Conservation (phyloP, 306 rosid genomes). For the Lagenaria siceraria region DNA sequence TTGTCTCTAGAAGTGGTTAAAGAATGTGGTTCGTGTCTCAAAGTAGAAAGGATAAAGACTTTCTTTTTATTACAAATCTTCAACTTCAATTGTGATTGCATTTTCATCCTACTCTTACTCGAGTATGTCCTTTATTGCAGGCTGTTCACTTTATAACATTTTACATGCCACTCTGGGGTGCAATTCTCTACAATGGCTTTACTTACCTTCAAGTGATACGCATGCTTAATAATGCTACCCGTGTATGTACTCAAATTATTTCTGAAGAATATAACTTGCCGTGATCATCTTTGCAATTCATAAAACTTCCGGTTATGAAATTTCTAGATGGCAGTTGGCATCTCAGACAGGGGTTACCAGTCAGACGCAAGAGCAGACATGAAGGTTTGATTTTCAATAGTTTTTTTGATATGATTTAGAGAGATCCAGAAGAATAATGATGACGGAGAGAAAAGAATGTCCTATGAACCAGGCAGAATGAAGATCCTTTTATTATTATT, state of each 20-base stretch:
- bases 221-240: constrained; percentile 96
- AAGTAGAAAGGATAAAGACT: neutral
- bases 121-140: constrained; percentile 30
- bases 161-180: constrained; percentile 96
- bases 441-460: neutral
- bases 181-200: constrained; percentile 90
- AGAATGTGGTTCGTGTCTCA: neutral
- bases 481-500: neutral
- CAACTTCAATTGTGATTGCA: neutral
- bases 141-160: constrained; percentile 84
- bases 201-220: constrained; percentile 91
- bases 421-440: neutral
- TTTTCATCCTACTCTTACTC: neutral
- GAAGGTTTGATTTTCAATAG: constrained; percentile 43
- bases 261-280: neutral
- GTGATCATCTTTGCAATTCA: constrained; percentile 7
- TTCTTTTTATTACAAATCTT: neutral
- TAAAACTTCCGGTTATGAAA: constrained; percentile 17
- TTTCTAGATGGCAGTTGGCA: constrained; percentile 95
- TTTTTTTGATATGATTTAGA: constrained; percentile 4
- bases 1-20: neutral
- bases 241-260: constrained; percentile 40
- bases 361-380: constrained; percentile 71
- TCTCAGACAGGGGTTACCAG: constrained; percentile 59
- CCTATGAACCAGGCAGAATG: neutral